phyloP scores from a whole-genome alignment of 2,329 filamentous ascomycete species.

The Thelonectria blattea region DNA sequence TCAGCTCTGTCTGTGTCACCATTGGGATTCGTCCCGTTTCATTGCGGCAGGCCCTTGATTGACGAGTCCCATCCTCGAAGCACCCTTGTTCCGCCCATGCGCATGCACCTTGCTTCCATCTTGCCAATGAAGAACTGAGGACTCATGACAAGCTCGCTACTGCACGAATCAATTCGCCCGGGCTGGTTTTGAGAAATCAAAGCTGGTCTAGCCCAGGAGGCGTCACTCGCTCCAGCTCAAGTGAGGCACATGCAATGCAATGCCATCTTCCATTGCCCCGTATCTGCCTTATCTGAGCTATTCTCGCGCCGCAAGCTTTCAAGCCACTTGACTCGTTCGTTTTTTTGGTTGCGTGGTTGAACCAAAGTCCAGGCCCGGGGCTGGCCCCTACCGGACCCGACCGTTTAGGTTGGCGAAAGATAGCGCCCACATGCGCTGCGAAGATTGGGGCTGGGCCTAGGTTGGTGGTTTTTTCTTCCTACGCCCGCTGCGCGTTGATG shows the following conservation, averaged over 20 bases:
- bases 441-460: conserved; percentile 5
- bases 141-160: too few species aligned
- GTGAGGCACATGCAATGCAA: neutral
- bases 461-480: neutral
- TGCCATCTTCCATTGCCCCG: neutral
- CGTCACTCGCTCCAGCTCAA: neutral
- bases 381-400: conserved; percentile 17
- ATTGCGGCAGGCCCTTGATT: too few species aligned
- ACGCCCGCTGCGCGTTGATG: too few species aligned
- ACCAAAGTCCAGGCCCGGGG: neutral
- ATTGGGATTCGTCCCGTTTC: too few species aligned
- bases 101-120: too few species aligned
- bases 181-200: too few species aligned
- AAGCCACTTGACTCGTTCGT: neutral
- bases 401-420: conserved; percentile 9
- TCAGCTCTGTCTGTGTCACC: too few species aligned
- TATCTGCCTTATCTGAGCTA: conserved; percentile 11
- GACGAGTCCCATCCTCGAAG: too few species aligned
- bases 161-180: too few species aligned
- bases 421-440: conserved; percentile 6
- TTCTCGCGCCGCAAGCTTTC: neutral
- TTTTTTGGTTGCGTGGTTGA: neutral
- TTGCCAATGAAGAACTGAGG: too few species aligned
- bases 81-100: too few species aligned
- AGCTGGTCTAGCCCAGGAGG: neutral